A percentile compares a stretch with the other conserved stretches of the same genome.
Evolutionary conservation across 2,329 filamentous ascomycete genomes (phyloP).

Genomic region (Calonectria naviculata): DNA sequence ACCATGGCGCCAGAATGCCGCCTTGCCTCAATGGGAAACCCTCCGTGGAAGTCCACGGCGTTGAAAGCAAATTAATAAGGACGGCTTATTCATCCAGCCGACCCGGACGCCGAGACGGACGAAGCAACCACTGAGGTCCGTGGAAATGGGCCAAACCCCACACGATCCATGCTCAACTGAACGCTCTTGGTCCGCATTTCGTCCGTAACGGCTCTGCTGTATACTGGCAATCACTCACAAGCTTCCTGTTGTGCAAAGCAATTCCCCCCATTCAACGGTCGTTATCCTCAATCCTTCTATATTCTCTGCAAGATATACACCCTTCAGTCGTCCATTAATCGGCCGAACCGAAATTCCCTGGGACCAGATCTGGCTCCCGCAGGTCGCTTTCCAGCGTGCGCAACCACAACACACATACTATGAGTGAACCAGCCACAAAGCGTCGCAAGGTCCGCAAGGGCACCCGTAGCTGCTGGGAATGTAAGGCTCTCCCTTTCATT

Average conservation of each 20-base stretch:
- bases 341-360: slow-evolving; percentile 30
- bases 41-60: slow-evolving; percentile 28
- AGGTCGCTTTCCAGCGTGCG: background rate
- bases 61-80: slow-evolving; percentile 22
- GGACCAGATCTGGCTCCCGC: background rate
- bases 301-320: background rate
- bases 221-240: background rate
- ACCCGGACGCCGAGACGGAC: slow-evolving; percentile 31
- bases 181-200: slow-evolving; percentile 22
- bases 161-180: background rate
- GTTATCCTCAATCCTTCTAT: background rate
- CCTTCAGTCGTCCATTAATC: slow-evolving; percentile 17
- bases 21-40: background rate
- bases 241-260: background rate
- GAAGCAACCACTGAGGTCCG: slow-evolving; percentile 1
- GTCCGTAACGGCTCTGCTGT: slow-evolving; percentile 24
- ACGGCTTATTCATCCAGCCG: slow-evolving; percentile 24
- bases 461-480: slow-evolving; percentile 70
- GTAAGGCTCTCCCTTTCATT: slow-evolving; percentile 48
- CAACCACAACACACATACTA: background rate
- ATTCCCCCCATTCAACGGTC: background rate
- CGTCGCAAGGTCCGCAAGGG: slow-evolving; percentile 62
- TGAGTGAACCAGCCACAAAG: slow-evolving; percentile 34
- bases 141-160: background rate
- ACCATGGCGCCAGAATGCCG: background rate